Evolutionary conservation across 1,284 basidiomycete species (phyloP).

Genomic region (Microbotryum intermedium): DNA sequence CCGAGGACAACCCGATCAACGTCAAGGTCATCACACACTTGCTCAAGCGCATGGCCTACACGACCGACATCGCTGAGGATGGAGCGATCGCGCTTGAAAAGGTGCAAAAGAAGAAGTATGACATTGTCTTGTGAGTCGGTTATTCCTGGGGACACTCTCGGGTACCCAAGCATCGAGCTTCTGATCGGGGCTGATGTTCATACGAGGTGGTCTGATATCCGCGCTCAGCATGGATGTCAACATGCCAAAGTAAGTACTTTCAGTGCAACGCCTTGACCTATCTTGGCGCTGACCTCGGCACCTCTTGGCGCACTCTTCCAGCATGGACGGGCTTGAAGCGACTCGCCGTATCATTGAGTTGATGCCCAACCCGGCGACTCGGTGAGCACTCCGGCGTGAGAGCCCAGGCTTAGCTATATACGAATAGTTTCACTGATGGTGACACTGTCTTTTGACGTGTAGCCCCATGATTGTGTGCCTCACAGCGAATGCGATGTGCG

Average conservation of each 20-base stretch:
- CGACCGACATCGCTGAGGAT: slow-evolving; percentile 20
- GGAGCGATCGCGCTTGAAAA: slow-evolving; percentile 23
- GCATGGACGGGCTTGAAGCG: slow-evolving; percentile 17
- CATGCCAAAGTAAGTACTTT: slow-evolving; percentile 12
- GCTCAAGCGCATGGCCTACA: slow-evolving; percentile 24
- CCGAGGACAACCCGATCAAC: slow-evolving; percentile 28
- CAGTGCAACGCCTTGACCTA: no score
- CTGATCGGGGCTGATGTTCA: no score
- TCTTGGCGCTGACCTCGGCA: no score
- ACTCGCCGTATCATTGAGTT: slow-evolving; percentile 18
- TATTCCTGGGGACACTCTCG: no score
- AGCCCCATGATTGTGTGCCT: slow-evolving; percentile 24
- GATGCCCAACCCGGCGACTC: slow-evolving; percentile 6
- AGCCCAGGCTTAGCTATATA: neutral
- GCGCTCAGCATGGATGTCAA: slow-evolving; percentile 25
- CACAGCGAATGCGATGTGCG: slow-evolving; percentile 28
- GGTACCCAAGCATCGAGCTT: no score
- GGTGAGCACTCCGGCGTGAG: neutral
- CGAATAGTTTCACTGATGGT: neutral
- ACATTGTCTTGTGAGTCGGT: slow-evolving; percentile 16
- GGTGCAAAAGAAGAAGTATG: slow-evolving; percentile 24
- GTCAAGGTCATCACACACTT: slow-evolving; percentile 28
- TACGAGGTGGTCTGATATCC: neutral
- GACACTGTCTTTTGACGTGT: no score
- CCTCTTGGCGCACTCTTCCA: neutral